Conservation (phyloP, 139 green algal genomes). For the Pleodorina starrii region DNA sequence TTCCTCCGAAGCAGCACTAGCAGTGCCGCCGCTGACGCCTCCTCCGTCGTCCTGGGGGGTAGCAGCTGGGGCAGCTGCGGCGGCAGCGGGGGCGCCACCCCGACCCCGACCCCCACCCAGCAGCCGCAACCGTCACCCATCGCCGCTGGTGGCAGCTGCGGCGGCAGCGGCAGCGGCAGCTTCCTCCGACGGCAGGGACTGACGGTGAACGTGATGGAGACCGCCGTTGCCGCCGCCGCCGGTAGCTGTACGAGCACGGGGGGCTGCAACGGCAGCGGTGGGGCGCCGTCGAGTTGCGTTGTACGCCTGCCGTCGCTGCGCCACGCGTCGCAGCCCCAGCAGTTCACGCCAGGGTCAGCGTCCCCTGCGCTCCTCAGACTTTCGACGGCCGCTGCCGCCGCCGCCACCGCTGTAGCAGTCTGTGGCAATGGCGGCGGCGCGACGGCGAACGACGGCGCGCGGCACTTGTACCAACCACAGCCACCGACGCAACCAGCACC, state of each 20-base stretch:
- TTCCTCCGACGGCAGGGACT: neutral
- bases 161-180: neutral
- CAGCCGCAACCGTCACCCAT: neutral
- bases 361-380: neutral
- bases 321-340: neutral
- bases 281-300: neutral
- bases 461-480: neutral
- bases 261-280: neutral
- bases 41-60: neutral
- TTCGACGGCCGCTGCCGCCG: neutral
- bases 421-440: neutral
- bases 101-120: neutral
- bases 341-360: neutral
- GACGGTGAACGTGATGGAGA: neutral
- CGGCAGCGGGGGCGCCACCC: neutral
- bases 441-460: neutral
- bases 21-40: neutral
- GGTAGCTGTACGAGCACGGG: neutral
- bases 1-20: neutral
- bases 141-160: neutral
- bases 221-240: neutral
- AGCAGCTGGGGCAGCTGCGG: neutral
- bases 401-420: neutral
- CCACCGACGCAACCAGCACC: neutral
- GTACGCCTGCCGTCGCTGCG: slow-evolving; percentile 2